Evolutionary conservation across 257 asterid genomes (phyloP).

Genomic region (Ilex aquifolium): DNA sequence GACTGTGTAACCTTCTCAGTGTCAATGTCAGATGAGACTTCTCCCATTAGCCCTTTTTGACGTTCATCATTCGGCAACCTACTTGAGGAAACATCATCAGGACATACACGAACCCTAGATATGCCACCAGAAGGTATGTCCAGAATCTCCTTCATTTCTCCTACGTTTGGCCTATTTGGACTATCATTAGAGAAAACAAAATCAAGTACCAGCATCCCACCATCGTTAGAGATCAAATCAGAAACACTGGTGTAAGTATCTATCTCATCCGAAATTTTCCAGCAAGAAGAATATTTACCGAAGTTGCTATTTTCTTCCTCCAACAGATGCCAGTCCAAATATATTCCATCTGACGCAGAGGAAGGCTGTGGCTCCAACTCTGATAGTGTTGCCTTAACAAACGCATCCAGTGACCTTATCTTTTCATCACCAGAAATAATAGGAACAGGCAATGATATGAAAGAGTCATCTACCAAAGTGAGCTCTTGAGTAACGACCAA

Average conservation of each 20-base stretch:
- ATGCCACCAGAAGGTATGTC: conserved; percentile 26
- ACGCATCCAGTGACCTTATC: conserved; percentile 33
- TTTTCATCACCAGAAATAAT: conserved; percentile 40
- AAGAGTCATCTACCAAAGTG: conserved; percentile 63
- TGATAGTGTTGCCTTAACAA: conserved; percentile 46
- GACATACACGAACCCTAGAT: conserved; percentile 24
- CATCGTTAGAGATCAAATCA: conserved; percentile 31
- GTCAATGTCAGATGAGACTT: conserved; percentile 23
- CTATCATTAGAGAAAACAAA: conserved; percentile 57
- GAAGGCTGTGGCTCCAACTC: conserved; percentile 54
- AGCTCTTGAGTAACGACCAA: conserved; percentile 78
- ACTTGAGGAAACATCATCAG: conserved; percentile 29
- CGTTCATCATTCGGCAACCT: conserved; percentile 29
- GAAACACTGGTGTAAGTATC: conserved; percentile 37
- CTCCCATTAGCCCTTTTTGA: conserved; percentile 24
- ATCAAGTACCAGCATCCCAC: conserved; percentile 36
- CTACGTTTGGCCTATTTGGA: conserved; percentile 26
- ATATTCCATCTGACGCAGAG: conserved; percentile 68
- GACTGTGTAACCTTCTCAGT: conserved; percentile 33
- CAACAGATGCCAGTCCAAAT: conserved; percentile 83
- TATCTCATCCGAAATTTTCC: conserved; percentile 43
- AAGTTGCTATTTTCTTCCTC: conserved; percentile 48
- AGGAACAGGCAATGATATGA: conserved; percentile 80
- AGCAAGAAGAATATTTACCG: conserved; percentile 34
- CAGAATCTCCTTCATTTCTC: conserved; percentile 38